These are phyloP conservation scores for Tritrichomonas foetus DNA, from an alignment of 208 protist species.

Conservation along the genomic window DNA sequence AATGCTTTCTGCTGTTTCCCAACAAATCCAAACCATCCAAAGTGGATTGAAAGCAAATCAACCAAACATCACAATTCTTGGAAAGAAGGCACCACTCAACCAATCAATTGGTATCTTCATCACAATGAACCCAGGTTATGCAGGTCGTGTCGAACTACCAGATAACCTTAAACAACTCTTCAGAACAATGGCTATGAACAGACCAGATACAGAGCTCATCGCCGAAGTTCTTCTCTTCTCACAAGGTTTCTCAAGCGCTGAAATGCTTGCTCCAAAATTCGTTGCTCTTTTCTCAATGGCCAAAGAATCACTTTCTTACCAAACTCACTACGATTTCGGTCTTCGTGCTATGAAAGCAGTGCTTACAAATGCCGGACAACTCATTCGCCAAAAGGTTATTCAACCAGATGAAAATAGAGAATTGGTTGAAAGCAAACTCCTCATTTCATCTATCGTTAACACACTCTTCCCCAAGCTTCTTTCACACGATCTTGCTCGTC, in stretches of 20 bases:
- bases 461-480: slow-evolving; percentile 96
- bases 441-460: slow-evolving; percentile 81
- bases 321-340: slow-evolving; percentile 99
- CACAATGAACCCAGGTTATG: slow-evolving; percentile 99
- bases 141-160: slow-evolving; percentile 93
- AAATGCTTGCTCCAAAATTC: slow-evolving; percentile 86
- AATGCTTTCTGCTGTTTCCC: slow-evolving; percentile 97
- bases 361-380: slow-evolving; percentile 77
- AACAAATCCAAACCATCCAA: slow-evolving; percentile 98
- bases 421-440: slow-evolving; percentile 70
- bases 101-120: slow-evolving; percentile 93
- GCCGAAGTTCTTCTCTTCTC: slow-evolving; percentile 97
- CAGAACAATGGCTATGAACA: slow-evolving; percentile 92
- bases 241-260: slow-evolving; percentile 92
- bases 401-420: neutral
- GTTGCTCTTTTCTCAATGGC: slow-evolving; percentile 87
- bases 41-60: slow-evolving; percentile 58
- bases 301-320: slow-evolving; percentile 51
- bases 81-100: slow-evolving; percentile 75
- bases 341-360: slow-evolving; percentile 98
- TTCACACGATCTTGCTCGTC: slow-evolving; percentile 80
- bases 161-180: slow-evolving; percentile 99
- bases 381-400: slow-evolving; percentile 40
- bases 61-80: slow-evolving; percentile 75
- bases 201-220: slow-evolving; percentile 95